These are phyloP conservation scores for Amanita pseudoporphyria DNA, from an alignment of 768 basidiomycete genomes.

Conservation along the genomic window DNA sequence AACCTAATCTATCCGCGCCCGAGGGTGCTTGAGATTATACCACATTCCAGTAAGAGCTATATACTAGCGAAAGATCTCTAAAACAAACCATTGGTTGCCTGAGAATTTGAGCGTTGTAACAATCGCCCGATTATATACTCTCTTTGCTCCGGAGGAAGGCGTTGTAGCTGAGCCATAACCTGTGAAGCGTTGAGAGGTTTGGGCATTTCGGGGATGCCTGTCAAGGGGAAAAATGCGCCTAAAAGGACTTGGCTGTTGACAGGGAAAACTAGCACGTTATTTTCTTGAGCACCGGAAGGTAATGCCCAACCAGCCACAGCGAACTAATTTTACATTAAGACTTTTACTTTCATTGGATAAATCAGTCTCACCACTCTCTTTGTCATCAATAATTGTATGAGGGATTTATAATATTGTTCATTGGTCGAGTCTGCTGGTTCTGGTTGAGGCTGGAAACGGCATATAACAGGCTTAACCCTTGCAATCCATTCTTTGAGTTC, in stretches of 20 bases:
- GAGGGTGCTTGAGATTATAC: background rate
- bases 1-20: background rate
- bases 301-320: constrained; percentile 42
- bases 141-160: constrained; percentile 19
- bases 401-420: constrained; percentile 29
- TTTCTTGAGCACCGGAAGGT: constrained; percentile 30
- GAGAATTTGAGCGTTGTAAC: constrained; percentile 2
- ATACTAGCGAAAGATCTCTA: background rate
- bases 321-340: constrained; percentile 25
- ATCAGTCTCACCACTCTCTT: constrained; percentile 35
- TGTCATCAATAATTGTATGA: constrained; percentile 31
- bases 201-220: constrained; percentile 44
- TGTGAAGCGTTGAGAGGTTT: constrained; percentile 16
- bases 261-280: constrained; percentile 40
- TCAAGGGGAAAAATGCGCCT: constrained; percentile 41
- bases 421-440: constrained; percentile 25
- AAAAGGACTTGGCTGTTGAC: constrained; percentile 20
- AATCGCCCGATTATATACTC: constrained; percentile 9
- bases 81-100: background rate
- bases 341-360: background rate
- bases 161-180: constrained; percentile 14
- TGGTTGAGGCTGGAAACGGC: constrained; percentile 26
- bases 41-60: background rate
- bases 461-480: constrained; percentile 28
- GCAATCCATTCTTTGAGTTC: constrained; percentile 42